These are phyloP conservation scores for Nepenthes alata DNA, from an alignment of 179 eudicot species.

Conservation along the genomic window DNA sequence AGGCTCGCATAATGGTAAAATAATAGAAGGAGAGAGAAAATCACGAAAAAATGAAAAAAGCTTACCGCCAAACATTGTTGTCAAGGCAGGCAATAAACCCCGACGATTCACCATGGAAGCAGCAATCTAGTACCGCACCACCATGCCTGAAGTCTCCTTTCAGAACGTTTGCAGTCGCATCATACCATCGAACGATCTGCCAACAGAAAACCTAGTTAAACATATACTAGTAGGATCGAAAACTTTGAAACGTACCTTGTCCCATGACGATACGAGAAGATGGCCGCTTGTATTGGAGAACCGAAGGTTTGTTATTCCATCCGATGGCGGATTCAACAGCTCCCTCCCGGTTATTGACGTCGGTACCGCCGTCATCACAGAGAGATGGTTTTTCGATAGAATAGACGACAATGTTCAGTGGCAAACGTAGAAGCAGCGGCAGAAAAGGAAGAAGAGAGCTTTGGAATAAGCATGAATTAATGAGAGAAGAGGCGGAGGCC, in stretches of 20 bases:
- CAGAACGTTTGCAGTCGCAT: conserved; percentile 70
- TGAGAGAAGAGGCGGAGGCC: not conserved
- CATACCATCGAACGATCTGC: conserved; percentile 77
- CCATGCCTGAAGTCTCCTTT: conserved; percentile 87
- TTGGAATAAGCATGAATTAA: not conserved
- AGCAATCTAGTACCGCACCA: conserved; percentile 82
- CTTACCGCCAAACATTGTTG: conserved; percentile 68
- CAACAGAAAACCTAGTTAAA: not conserved
- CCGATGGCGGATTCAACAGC: conserved; percentile 69
- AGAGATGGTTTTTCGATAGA: too few species aligned
- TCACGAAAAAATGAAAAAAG: too few species aligned
- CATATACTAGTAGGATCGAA: not conserved
- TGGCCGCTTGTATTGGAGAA: conserved; percentile 83
- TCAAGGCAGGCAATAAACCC: conserved; percentile 84
- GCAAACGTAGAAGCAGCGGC: not conserved
- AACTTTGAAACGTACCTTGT: conserved; percentile 34
- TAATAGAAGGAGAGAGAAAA: too few species aligned
- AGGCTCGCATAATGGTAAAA: too few species aligned
- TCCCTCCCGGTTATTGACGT: conserved; percentile 60
- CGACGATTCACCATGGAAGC: conserved; percentile 85
- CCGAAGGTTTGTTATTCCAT: conserved; percentile 77
- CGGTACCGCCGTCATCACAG: conserved; percentile 47
- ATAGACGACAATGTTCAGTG: not conserved
- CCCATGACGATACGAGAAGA: conserved; percentile 97
- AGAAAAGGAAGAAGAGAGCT: conserved; percentile 2